These are phyloP conservation scores for Carex littledalei DNA, from an alignment of 176 grass and related monocot genomes.

Conservation along the genomic window DNA sequence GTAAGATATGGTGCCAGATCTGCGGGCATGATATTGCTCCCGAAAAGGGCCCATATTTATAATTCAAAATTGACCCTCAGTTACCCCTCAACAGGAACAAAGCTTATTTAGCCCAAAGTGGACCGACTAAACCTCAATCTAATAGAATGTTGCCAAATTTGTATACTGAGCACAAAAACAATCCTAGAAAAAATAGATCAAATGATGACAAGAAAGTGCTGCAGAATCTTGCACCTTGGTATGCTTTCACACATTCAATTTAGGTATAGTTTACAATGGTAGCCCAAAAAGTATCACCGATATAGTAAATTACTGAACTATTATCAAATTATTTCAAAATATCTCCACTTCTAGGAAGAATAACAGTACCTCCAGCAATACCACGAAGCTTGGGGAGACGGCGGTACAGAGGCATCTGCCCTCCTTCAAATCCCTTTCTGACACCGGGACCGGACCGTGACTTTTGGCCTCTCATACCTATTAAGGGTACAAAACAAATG, in stretches of 20 bases:
- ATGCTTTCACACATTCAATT: neutral
- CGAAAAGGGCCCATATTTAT: neutral
- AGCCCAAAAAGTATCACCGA: neutral
- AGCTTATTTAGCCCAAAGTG: neutral
- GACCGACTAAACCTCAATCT: neutral
- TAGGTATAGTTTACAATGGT: neutral
- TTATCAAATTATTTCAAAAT: neutral
- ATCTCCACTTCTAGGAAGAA: slow-evolving; percentile 2
- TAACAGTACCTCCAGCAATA: slow-evolving; percentile 67
- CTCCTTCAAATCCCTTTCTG: slow-evolving; percentile 88
- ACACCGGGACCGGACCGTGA: slow-evolving; percentile 83
- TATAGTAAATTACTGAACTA: neutral
- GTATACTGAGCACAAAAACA: neutral
- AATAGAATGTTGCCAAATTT: neutral
- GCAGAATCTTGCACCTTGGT: neutral
- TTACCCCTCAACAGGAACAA: neutral
- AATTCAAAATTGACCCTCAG: neutral
- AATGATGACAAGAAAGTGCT: neutral
- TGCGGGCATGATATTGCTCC: neutral
- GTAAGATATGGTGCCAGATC: neutral
- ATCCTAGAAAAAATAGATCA: neutral
- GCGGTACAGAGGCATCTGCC: slow-evolving; percentile 94
- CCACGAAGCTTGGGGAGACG: slow-evolving; percentile 87
- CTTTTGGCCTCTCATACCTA: slow-evolving; percentile 81
- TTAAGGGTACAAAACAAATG: neutral